These are phyloP conservation scores for Botrytis elliptica DNA, from an alignment of 2,329 filamentous ascomycete genomes.

Conservation along the genomic window DNA sequence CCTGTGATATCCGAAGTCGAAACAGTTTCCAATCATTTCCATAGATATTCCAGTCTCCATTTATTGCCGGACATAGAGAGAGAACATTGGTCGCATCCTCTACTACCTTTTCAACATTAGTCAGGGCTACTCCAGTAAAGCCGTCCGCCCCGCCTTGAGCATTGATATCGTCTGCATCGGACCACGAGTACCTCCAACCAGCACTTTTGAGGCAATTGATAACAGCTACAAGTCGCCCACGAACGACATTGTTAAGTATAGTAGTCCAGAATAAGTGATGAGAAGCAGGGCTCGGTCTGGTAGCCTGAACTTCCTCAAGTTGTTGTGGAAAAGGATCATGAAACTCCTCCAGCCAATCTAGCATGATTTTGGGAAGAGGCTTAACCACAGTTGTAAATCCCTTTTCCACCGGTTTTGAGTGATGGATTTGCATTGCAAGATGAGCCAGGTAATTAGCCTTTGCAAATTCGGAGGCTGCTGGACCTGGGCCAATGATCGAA, in stretches of 20 bases:
- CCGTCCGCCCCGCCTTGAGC: constrained; percentile 52
- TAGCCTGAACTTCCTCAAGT: constrained; percentile 60
- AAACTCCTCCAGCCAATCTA: constrained; percentile 77
- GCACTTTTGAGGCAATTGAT: constrained; percentile 69
- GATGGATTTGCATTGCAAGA: constrained; percentile 75
- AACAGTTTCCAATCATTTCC: constrained; percentile 82
- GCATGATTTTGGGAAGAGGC: constrained; percentile 72
- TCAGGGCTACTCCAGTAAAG: constrained; percentile 74
- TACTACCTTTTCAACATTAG: constrained; percentile 72
- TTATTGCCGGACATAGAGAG: constrained; percentile 67
- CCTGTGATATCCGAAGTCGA: constrained; percentile 68
- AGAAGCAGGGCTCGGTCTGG: constrained; percentile 70
- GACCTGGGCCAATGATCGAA: constrained; percentile 64
- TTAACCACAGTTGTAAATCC: constrained; percentile 37
- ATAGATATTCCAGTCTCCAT: constrained; percentile 77
- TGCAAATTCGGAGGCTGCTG: constrained; percentile 60
- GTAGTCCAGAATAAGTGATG: constrained; percentile 83
- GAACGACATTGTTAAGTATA: constrained; percentile 70
- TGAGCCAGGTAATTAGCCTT: constrained; percentile 79
- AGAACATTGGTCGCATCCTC: constrained; percentile 68
- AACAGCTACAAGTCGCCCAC: constrained; percentile 69
- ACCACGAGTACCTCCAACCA: constrained; percentile 74
- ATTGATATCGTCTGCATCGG: constrained; percentile 59
- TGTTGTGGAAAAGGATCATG: constrained; percentile 72
- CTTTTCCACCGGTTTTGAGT: constrained; percentile 51